phyloP scores from a whole-genome alignment of 805 yeast species.

The Diddensiella santjacobensis region DNA sequence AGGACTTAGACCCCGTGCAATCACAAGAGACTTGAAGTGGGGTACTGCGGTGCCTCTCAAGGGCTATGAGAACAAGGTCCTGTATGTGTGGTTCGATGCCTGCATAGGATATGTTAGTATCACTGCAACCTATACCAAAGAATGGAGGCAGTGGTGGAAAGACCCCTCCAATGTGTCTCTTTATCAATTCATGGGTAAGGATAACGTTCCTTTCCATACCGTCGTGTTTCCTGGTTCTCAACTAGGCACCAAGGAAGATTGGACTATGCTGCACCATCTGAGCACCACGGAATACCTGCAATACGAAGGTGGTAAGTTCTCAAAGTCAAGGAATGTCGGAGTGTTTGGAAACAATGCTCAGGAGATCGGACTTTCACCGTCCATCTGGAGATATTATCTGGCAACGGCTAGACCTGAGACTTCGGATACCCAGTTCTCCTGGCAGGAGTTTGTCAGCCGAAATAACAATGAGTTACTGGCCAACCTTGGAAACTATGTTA shows the following conservation, averaged over 20 bases:
- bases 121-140: constrained; percentile 82
- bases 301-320: constrained; percentile 97
- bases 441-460: constrained; percentile 93
- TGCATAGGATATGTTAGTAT: constrained; percentile 94
- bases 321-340: constrained; percentile 96
- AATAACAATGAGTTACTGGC: constrained; percentile 93
- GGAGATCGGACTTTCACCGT: constrained; percentile 84
- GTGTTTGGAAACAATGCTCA: constrained; percentile 97
- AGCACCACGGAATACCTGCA: constrained; percentile 95
- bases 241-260: constrained; percentile 79
- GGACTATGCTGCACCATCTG: constrained; percentile 90
- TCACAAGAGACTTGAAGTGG: constrained; percentile 96
- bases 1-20: constrained; percentile 90
- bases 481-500: constrained; percentile 93
- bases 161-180: constrained; percentile 83
- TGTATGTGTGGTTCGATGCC: constrained; percentile 99
- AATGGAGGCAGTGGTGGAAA: constrained; percentile 93
- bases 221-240: constrained; percentile 95
- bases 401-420: constrained; percentile 92
- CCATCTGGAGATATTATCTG: constrained; percentile 97
- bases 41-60: constrained; percentile 97
- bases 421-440: constrained; percentile 93
- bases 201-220: constrained; percentile 97
- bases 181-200: constrained; percentile 99
- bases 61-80: constrained; percentile 80